Evolutionary conservation across 2,329 filamentous ascomycete genomes (phyloP).

Genomic region (Clarireedia monteithiana): DNA sequence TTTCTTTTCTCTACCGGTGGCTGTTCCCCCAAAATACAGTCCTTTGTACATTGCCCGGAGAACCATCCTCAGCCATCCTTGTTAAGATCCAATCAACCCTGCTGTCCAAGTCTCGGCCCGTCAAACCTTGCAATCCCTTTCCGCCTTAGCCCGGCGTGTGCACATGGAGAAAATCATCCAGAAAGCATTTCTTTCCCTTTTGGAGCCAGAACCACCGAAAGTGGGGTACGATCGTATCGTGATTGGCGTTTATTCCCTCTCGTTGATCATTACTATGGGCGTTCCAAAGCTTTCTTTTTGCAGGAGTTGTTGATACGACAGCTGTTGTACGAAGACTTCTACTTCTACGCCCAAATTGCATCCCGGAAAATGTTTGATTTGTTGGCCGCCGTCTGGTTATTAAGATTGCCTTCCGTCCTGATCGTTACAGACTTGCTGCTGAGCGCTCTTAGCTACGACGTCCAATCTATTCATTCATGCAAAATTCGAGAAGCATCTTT

Average conservation of each 20-base stretch:
- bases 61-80: not conserved
- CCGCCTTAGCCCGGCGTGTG: not conserved
- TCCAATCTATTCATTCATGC: too few species aligned
- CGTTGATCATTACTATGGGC: not conserved
- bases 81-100: not conserved
- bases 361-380: too few species aligned
- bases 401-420: too few species aligned
- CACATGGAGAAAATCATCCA: slow-evolving; percentile 2
- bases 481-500: too few species aligned
- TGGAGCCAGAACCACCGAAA: not conserved
- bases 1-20: too few species aligned
- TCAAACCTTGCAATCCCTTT: slow-evolving; percentile 1
- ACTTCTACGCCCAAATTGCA: too few species aligned
- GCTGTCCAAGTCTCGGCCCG: slow-evolving; percentile 1
- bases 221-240: not conserved
- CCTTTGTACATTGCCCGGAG: not conserved
- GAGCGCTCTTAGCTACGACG: too few species aligned
- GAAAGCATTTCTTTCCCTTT: not conserved
- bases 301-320: not conserved
- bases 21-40: not conserved
- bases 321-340: too few species aligned
- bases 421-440: too few species aligned
- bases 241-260: slow-evolving; percentile 5
- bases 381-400: too few species aligned
- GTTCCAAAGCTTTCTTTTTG: not conserved